Conservation (phyloP, 202 grass and related monocot genomes). For the Saccharum hybrid region DNA sequence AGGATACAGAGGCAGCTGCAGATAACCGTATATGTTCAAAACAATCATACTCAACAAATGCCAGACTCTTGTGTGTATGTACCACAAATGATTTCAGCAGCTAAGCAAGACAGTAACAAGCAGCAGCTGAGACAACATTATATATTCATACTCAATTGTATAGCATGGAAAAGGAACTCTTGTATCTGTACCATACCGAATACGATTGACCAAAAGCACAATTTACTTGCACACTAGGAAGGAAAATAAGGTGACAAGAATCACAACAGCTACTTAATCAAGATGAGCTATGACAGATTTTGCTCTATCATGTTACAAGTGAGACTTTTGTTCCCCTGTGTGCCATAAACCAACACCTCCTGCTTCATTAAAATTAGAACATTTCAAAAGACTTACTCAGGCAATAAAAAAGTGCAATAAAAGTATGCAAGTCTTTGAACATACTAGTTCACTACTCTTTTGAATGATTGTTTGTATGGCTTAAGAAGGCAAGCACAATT, state of each 20-base stretch:
- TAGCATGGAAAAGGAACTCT: neutral
- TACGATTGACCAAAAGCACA: neutral
- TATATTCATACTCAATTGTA: conserved; percentile 1
- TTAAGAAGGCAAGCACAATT: conserved; percentile 3
- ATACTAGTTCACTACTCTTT: neutral
- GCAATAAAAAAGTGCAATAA: neutral
- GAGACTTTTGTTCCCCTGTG: neutral
- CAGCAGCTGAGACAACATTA: conserved; percentile 3
- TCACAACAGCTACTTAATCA: conserved; percentile 3
- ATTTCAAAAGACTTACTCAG: neutral
- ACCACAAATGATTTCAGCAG: conserved; percentile 6
- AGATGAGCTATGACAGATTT: neutral
- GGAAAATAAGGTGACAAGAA: conserved; percentile 1
- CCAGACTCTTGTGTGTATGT: conserved; percentile 6
- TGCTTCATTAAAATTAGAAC: conserved; percentile 22
- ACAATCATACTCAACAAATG: neutral
- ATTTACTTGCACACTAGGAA: conserved; percentile 15
- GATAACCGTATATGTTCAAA: neutral
- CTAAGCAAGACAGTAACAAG: conserved; percentile 35
- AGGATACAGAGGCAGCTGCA: conserved; percentile 15
- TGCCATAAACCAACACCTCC: neutral
- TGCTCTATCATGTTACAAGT: conserved; percentile 6
- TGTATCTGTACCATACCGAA: neutral
- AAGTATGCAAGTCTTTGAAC: neutral
- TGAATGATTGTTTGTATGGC: neutral